phyloP scores from a whole-genome alignment of 139 green algal species.

The Chlamydomonas applanata region DNA sequence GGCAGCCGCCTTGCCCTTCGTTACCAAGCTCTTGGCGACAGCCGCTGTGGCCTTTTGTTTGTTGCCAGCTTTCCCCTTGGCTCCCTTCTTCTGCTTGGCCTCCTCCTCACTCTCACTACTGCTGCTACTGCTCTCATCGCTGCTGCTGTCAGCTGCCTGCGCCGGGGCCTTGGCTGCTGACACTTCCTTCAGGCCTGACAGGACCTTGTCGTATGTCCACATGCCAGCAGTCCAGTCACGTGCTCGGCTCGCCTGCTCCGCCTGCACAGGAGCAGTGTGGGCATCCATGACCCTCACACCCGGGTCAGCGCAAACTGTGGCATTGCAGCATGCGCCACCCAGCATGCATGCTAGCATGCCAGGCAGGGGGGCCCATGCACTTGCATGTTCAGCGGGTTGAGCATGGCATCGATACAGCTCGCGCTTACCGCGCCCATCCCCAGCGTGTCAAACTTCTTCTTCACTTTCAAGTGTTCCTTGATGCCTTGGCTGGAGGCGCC shows the following conservation, averaged over 20 bases:
- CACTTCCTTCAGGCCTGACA: conserved; percentile 69
- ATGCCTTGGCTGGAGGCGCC: conserved; percentile 80
- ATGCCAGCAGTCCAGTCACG: conserved; percentile 75
- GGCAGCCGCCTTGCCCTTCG: conserved; percentile 1
- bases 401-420: background rate
- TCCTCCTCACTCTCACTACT: conserved; percentile 30
- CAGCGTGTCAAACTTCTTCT: conserved; percentile 79
- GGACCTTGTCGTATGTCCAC: conserved; percentile 67
- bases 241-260: conserved; percentile 40
- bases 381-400: background rate
- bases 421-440: conserved; percentile 69
- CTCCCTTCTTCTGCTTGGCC: conserved; percentile 12
- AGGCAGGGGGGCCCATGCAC: background rate
- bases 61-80: conserved; percentile 1
- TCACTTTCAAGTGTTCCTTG: conserved; percentile 80
- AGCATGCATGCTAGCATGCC: too few relatives aligned
- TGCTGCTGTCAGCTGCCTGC: conserved; percentile 16
- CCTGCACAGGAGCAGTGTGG: conserved; percentile 22
- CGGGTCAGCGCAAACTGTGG: too few relatives aligned
- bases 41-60: conserved; percentile 1
- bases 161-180: background rate
- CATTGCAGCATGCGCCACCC: too few relatives aligned
- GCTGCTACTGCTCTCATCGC: conserved; percentile 3
- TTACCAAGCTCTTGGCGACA: conserved; percentile 1
- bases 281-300: too few relatives aligned